phyloP scores from a whole-genome alignment of 169 alveolate genomes.

The Plasmodium malariae region DNA sequence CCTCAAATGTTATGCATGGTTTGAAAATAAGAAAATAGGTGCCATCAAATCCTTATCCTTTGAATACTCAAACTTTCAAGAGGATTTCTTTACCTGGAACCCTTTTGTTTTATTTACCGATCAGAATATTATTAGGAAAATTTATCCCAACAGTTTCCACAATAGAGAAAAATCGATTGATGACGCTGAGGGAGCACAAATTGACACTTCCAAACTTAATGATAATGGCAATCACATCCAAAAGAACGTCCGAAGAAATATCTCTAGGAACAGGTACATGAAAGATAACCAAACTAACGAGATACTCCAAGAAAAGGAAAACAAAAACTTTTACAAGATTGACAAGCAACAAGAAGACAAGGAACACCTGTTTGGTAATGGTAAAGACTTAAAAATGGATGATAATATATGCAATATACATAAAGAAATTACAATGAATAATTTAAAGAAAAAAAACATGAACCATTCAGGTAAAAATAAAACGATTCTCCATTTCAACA shows the following conservation, averaged over 20 bases:
- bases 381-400: not conserved
- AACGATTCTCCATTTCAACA: constrained; percentile 45
- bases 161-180: not conserved
- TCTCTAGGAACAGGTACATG: no score
- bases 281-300: no score
- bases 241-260: no score
- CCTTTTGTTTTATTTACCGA: constrained; percentile 59
- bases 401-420: not conserved
- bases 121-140: constrained; percentile 50
- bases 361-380: not conserved
- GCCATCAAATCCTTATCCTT: constrained; percentile 62
- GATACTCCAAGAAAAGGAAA: no score
- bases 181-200: no score
- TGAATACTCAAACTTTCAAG: constrained; percentile 41
- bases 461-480: not conserved
- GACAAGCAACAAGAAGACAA: not conserved
- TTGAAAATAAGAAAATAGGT: constrained; percentile 60
- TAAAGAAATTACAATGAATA: not conserved
- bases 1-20: constrained; percentile 77
- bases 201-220: no score
- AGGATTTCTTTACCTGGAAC: constrained; percentile 71
- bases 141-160: constrained; percentile 53
- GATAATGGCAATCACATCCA: no score
- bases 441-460: not conserved
- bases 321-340: no score